phyloP scores from a whole-genome alignment of 768 basidiomycete genomes.

The Rossbeevera mucosa region DNA sequence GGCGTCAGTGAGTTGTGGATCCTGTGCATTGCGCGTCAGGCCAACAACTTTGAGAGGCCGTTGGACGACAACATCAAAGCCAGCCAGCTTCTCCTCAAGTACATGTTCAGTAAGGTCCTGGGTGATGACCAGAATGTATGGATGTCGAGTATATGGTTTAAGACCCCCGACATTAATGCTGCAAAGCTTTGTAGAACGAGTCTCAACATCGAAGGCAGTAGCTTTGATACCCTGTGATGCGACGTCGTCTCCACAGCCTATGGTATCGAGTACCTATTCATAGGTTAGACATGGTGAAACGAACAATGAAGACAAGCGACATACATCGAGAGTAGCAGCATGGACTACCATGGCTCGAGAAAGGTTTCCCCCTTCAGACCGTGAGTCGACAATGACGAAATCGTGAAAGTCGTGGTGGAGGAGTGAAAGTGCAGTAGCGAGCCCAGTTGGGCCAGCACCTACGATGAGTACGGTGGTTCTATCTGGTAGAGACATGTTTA shows the following conservation, averaged over 20 bases:
- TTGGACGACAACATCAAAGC: constrained; percentile 30
- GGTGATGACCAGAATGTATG: constrained; percentile 39
- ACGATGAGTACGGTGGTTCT: constrained; percentile 44
- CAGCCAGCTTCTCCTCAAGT: constrained; percentile 33
- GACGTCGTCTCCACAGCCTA: constrained; percentile 40
- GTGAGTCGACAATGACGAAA: constrained; percentile 42
- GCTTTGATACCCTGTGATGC: constrained; percentile 35
- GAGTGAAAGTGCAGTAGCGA: constrained; percentile 44
- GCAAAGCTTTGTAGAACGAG: constrained; percentile 28
- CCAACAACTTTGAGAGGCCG: constrained; percentile 39
- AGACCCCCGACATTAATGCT: constrained; percentile 33
- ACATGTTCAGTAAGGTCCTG: constrained; percentile 43
- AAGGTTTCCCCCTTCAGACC: constrained; percentile 27
- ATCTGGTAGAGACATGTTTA: constrained; percentile 26
- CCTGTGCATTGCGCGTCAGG: constrained; percentile 29
- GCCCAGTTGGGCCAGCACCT: constrained; percentile 48
- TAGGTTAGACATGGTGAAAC: constrained; percentile 28
- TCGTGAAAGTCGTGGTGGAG: constrained; percentile 37
- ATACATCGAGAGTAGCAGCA: constrained; percentile 50
- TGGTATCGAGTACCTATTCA: constrained; percentile 41
- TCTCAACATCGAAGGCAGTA: constrained; percentile 23
- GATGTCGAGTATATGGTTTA: constrained; percentile 38
- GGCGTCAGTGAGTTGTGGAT: constrained; percentile 34
- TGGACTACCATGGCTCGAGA: constrained; percentile 47
- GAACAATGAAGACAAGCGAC: not conserved